Evolutionary conservation across 192 early-diverging fungal species (phyloP).

Genomic region (Gamsiella multidivaricata): DNA sequence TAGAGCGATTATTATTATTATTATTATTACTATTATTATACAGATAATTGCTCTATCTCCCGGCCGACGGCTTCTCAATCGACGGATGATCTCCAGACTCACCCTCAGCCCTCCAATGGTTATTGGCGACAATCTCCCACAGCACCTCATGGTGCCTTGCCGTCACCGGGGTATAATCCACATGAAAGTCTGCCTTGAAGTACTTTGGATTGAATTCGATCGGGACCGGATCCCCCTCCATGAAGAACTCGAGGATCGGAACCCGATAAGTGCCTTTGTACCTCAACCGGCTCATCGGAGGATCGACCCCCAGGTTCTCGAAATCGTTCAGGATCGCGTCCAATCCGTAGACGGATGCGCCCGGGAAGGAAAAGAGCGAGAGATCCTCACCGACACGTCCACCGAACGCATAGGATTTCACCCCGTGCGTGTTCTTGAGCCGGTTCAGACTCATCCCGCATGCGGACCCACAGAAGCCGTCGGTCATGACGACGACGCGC

Average conservation of each 20-base stretch:
- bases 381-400: conserved; percentile 31
- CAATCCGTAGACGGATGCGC: conserved; percentile 33
- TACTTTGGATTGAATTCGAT: conserved; percentile 38
- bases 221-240: conserved; percentile 15
- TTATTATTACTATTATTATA: too few species aligned
- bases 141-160: conserved; percentile 34
- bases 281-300: conserved; percentile 17
- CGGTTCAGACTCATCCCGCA: conserved; percentile 52
- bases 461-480: conserved; percentile 40
- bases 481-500: conserved; percentile 38
- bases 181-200: conserved; percentile 39
- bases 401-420: conserved; percentile 41
- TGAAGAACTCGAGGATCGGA: conserved; percentile 49
- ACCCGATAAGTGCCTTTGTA: conserved; percentile 45
- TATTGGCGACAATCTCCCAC: conserved; percentile 49
- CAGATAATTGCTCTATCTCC: too few species aligned
- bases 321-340: conserved; percentile 23
- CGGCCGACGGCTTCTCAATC: conserved; percentile 30
- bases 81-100: conserved; percentile 20
- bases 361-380: conserved; percentile 40
- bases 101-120: conserved; percentile 23
- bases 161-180: conserved; percentile 31
- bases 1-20: too few species aligned
- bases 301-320: conserved; percentile 23
- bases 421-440: conserved; percentile 39